Evolutionary conservation across 208 protist species (phyloP).

Genomic region (Crithidia bombi): DNA sequence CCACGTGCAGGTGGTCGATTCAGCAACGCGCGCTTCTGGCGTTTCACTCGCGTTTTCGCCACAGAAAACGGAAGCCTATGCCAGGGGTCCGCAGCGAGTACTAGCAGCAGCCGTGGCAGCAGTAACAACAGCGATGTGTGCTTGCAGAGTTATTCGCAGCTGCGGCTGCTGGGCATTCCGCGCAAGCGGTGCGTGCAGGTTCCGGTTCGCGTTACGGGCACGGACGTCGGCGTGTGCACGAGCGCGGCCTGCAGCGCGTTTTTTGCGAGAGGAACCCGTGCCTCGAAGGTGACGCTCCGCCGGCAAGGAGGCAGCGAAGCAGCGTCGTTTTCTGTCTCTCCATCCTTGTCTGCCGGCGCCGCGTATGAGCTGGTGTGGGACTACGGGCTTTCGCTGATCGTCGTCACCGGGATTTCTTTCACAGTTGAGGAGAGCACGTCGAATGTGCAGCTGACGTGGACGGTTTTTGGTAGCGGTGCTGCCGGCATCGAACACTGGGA

Average conservation of each 20-base stretch:
- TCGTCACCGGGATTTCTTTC: constrained; percentile 28
- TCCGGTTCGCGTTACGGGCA: constrained; percentile 21
- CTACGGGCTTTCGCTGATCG: constrained; percentile 19
- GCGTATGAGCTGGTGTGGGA: constrained; percentile 40
- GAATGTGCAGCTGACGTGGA: constrained; percentile 20
- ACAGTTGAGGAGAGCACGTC: background rate
- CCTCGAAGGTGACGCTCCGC: constrained; percentile 4
- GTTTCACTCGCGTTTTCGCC: constrained; percentile 1
- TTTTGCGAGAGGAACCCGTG: background rate
- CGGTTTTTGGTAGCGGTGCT: constrained; percentile 13
- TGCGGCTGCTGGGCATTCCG: constrained; percentile 25
- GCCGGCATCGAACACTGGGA: background rate
- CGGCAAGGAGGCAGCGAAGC: background rate
- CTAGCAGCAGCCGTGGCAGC: background rate
- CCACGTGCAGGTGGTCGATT: constrained; percentile 12
- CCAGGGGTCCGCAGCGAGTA: background rate
- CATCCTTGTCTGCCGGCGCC: background rate
- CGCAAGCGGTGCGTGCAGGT: constrained; percentile 5
- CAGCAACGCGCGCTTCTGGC: constrained; percentile 27
- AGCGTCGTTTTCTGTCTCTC: background rate
- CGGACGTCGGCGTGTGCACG: background rate
- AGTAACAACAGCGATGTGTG: background rate
- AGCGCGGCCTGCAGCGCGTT: constrained; percentile 13
- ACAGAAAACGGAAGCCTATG: background rate
- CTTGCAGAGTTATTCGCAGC: constrained; percentile 27